Evolutionary conservation across 1,284 basidiomycete genomes (phyloP), one percentile per base, ranked within the genome.

Genomic region (Cronartium quercuum): DNA sequence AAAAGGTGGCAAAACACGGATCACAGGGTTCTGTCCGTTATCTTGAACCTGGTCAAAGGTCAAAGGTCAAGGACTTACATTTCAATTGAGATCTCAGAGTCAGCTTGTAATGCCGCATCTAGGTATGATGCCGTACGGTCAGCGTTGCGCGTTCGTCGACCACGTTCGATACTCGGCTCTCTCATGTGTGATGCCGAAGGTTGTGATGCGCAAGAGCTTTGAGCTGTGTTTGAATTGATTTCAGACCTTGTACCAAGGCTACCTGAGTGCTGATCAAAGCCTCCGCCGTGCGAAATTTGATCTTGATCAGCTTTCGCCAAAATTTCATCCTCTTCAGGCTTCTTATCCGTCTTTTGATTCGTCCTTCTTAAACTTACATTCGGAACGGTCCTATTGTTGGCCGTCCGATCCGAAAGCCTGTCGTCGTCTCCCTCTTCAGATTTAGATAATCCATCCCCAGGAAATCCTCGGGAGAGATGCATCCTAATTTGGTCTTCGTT

Each of bases 101-200:
- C 51, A 9, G n/a, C 51, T 12, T 55, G 51, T 55, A 55, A 12
- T n/a, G 51, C 51, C n/a, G 51, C 5, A 24, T 55, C 51, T n/a
- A 55, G 29, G 51, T 55, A 55, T 18, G 7, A 13, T n/a, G 29
- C 51, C 51, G 51, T 55, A 18, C 51, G 51, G 51, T 55, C 29
- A 24, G 51, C 2, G 12, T 55, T 55, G 51, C 51, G 51, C 29
- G 37, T 55, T 57, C 42, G 64, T 35, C 62, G 61, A 3, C 62
- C 62, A 2, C 69, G 61, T 58, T 73, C 69, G 21, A 73, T 42
- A 47, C 62, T 73, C 10, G 61, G 62, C 24, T 73, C 69, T 40
- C 68, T 44, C 24, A 6, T 41, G 21, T 37, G 35, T 18, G 42
- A 44, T 3, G 68, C 29, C 24, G 15, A 44, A 6, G 21, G 58